Evolutionary conservation across 23 red algal species (phyloP).

Genomic region (Gracilaria gracilis): DNA sequence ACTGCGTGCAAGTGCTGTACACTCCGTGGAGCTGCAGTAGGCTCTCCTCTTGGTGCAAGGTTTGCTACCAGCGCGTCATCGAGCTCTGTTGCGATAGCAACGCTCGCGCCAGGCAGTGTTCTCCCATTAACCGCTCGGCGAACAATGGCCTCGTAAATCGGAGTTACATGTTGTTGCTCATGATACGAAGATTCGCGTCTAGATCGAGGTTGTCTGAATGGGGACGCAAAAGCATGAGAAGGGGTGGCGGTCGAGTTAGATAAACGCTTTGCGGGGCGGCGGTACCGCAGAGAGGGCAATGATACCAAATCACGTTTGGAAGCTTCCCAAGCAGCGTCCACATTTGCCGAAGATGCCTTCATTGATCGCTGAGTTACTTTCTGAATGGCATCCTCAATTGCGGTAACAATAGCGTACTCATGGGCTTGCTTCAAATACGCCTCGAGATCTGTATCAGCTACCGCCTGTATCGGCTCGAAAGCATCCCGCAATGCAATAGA

Average conservation of each 20-base stretch:
- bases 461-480: conserved; percentile 43
- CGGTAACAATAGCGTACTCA: conserved; percentile 44
- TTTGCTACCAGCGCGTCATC: conserved; percentile 45
- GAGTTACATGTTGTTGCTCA: conserved; percentile 35
- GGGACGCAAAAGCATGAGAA: conserved; percentile 55
- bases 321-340: conserved; percentile 63
- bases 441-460: conserved; percentile 56
- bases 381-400: conserved; percentile 43
- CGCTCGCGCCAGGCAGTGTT: neutral
- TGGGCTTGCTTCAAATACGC: conserved; percentile 39
- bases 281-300: conserved; percentile 19
- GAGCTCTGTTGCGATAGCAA: conserved; percentile 53
- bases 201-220: conserved; percentile 51
- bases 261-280: neutral
- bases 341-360: conserved; percentile 16
- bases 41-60: conserved; percentile 58
- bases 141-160: conserved; percentile 65
- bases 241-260: neutral
- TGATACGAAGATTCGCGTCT: neutral
- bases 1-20: conserved; percentile 69
- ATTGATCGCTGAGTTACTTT: conserved; percentile 23
- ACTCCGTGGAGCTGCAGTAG: conserved; percentile 35
- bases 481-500: conserved; percentile 51
- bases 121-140: conserved; percentile 39
- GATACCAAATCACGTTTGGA: conserved; percentile 62